These are phyloP conservation scores for Emydomyces testavorans DNA, from an alignment of 2,329 filamentous ascomycete genomes.

Conservation along the genomic window DNA sequence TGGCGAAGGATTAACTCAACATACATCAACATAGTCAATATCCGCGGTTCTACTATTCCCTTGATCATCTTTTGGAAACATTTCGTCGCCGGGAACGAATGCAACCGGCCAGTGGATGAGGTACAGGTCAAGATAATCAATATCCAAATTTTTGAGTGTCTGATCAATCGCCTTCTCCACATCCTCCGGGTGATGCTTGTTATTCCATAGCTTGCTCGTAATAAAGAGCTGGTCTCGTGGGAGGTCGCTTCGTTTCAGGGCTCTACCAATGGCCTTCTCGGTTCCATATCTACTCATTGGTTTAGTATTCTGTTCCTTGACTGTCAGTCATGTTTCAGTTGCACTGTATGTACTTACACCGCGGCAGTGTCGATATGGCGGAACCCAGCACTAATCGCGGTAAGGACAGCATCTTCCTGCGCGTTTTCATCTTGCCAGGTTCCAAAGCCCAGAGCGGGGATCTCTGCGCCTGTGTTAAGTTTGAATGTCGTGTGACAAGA, in stretches of 20 bases:
- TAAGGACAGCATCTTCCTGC: slow-evolving; percentile 37
- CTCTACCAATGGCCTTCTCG: slow-evolving; percentile 54
- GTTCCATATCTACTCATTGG: slow-evolving; percentile 44
- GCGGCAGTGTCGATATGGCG: slow-evolving; percentile 44
- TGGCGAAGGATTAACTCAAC: slow-evolving; percentile 7
- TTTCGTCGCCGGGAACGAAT: slow-evolving; percentile 39
- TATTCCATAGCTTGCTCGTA: slow-evolving; percentile 58
- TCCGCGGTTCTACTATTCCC: slow-evolving; percentile 35
- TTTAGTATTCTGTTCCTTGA: not conserved
- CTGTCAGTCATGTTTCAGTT: not conserved
- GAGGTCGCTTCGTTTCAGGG: slow-evolving; percentile 52
- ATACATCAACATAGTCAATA: slow-evolving; percentile 40
- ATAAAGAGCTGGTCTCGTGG: slow-evolving; percentile 55
- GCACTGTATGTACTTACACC: slow-evolving; percentile 25
- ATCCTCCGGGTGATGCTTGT: slow-evolving; percentile 49
- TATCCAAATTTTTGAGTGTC: slow-evolving; percentile 50
- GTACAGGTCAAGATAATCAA: slow-evolving; percentile 59
- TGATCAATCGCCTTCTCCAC: slow-evolving; percentile 50
- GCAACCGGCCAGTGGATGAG: slow-evolving; percentile 56
- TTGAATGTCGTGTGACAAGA: slow-evolving; percentile 29
- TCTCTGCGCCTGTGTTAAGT: slow-evolving; percentile 39
- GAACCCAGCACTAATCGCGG: slow-evolving; percentile 43
- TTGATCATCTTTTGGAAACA: slow-evolving; percentile 38
- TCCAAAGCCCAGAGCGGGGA: slow-evolving; percentile 42
- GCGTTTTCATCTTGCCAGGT: slow-evolving; percentile 44